Base-by-base conservation (phyloP, 1,284 basidiomycete species). In the Tranzscheliella williamsii region DNA sequence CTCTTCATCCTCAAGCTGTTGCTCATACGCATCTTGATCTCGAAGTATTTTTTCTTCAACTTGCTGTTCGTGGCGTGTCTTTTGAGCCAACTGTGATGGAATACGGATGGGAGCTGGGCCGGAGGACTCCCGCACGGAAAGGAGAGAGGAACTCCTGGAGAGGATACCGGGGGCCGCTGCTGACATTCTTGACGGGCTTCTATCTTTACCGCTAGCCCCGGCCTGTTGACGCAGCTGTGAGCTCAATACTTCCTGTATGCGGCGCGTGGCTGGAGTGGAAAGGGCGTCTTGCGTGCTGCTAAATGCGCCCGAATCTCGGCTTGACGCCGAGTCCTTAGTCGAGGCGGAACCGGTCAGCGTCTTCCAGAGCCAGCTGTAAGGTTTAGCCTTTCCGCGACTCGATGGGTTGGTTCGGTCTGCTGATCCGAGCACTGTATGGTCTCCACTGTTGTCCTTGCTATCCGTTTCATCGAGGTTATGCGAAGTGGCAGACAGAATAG, bases 11-110 rank as follows among this genome's bases (percentile, higher is more conserved):
- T 72, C 70, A 9, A 67, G 45, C 24, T 65, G 57, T 39, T 61
- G 64, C 35, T 72, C 69, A 32, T 67, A 67, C 0, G 67, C 63
- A 7, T 72, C 69, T 27, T 70, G 69, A 29, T 72, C 69, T 29
- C 58, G 56, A 4, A 56, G 31, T 24, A 69, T 56, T 36, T 52
- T 50, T 22, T 56, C 63, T 22, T 68, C 66, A 7, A 51, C 49
- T 33, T 68, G 49, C 24, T 53, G 50, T 26, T 64, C 61, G 8
- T 56, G 66, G 15, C 56, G 29, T 24, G 48, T 55, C 15, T 57
- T 27, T 4, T 55, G 39, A 13, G 53, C 47, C 17, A 41, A 32
- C 30, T 66, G 57, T 0, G 68, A 51, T 22, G 67, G 68, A 24
- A 71, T 71, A 18, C 48, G 42, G 55, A 72, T 72, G n/a, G 70